Base-by-base conservation (phyloP, 345 rosid species). In the Mallotus nudiflorus region DNA sequence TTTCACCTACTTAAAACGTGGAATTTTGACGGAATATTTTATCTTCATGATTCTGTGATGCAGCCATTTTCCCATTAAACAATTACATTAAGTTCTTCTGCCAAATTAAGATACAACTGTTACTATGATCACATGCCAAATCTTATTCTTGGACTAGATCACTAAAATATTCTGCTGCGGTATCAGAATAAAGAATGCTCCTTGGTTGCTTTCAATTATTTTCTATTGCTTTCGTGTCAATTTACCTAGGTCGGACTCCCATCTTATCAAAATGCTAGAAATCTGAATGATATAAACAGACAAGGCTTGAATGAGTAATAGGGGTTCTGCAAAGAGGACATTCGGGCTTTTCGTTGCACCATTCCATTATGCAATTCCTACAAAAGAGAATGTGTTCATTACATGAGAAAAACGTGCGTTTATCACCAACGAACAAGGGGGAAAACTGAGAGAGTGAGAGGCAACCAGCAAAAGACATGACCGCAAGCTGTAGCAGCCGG, bases 341-440 rank as follows among this genome's bases (percentile, higher is more conserved):
- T 73, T 92, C 97, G 0, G 89, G 97, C 86, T 92, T 95, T 75
- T 95, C 99, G 22, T 95, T 92, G 83, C 99, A 92, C 97, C 99
- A 92, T 66, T 92, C 97, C 91, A 90, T 92, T 42, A 95, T 90
- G 84, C 99, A 95, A 79, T 75, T 90, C 99, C 99, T 92, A 66
- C 73, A 77, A 55, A 29, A 9, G 14, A 24, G 50, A 39, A 61
- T 15, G 12, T 31, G n/a, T 2, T 14, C 44, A 20, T 31, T 31
- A 51, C 42, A 37, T 40, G 16, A 37, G 25, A 20, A 27, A 20
- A 4, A 28, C 18, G n/a, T 20, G 31, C 1, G 0, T 16, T 6
- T 1, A 12, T n/a, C 27, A 51, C 37, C 18, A 50, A 6, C 15
- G 60, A 9, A 9, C 3, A 3, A n/a, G 2, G 42, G 40, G 15